Base-by-base conservation (phyloP, 83 land plant species). In the Picea abies region DNA sequence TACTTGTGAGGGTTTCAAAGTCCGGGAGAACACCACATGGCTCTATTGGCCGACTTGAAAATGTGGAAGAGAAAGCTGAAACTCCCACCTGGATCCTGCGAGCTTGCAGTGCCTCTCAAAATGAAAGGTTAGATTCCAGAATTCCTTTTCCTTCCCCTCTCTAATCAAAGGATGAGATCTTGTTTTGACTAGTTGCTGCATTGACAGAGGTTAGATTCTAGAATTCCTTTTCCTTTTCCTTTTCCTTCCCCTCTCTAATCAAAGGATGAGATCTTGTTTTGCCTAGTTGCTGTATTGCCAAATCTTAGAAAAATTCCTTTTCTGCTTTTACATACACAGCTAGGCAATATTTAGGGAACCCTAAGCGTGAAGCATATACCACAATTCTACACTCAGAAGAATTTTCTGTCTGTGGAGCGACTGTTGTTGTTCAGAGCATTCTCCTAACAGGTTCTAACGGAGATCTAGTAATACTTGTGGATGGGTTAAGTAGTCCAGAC, bases 341-440 rank as follows among this genome's bases (percentile, higher is more conserved):
- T 9, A 12, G 20, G 70, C 25, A 26, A 29, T 25, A 41, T 15
- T 22, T 16, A 8, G 41, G 61, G 0, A 64, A 67, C 63, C 37
- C 82, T 23, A 60, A 29, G 39, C 80, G 83, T n/a, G 86, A 86
- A 22, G 94, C 94, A 12, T 88, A 88, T 70, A 92, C 82, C 26
- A 88, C 94, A 20, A 61, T 92, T 17, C 86, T 92, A 63, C 94
- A 92, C 73, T 88, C 92, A 29, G 83, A 85, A 10, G 88, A 85
- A 52, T 82, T 63, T 15, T 92, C 88, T 61, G 90, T 88, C 12
- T 90, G 93, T 81, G 93, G 93, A 10, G 91, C 93, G 11, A 85
- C 90, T 76, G 78, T 84, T 14, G 77, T 92, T 20, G 94, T 92
- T 5, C 93, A 87, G 78, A 92, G 93, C 93, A 80, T 92, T 58